A percentile compares a stretch with the other conserved stretches of the same genome.
These are phyloP conservation scores for Dictyostelium brefeldianum DNA, from an alignment of 78 protist genomes.

Conservation along the genomic window DNA sequence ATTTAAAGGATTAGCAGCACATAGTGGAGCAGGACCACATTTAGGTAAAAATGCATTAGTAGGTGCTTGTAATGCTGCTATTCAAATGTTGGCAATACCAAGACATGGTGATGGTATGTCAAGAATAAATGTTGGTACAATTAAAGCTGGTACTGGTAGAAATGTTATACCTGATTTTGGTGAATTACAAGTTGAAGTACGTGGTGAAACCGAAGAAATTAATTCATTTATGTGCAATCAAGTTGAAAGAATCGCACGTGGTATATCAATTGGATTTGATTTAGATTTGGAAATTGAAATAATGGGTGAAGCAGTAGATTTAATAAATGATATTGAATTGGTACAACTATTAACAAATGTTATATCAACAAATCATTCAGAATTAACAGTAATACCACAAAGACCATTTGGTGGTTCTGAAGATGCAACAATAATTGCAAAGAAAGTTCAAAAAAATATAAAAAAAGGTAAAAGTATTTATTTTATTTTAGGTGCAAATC, in stretches of 20 bases:
- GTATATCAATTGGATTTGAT: not conserved
- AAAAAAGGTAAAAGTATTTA: constrained; percentile 28
- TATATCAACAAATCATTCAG: not conserved
- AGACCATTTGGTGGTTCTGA: constrained; percentile 47
- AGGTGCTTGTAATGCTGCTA: constrained; percentile 36
- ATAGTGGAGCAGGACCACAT: constrained; percentile 41
- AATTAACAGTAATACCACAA: not conserved
- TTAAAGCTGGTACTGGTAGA: constrained; percentile 15
- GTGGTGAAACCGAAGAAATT: constrained; percentile 47
- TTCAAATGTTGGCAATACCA: constrained; percentile 26
- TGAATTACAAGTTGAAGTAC: constrained; percentile 29
- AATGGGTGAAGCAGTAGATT: constrained; percentile 50
- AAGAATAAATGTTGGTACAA: constrained; percentile 34
- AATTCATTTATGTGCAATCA: constrained; percentile 23
- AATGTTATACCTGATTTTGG: constrained; percentile 22
- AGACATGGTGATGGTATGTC: constrained; percentile 52
- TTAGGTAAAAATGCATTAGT: constrained; percentile 25
- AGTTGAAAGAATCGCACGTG: constrained; percentile 30
- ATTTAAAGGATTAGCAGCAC: constrained; percentile 17
- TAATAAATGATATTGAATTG: constrained; percentile 19
- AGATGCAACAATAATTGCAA: constrained; percentile 35
- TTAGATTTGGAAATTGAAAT: constrained; percentile 13
- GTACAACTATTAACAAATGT: not conserved
- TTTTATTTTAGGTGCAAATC: constrained; percentile 2
- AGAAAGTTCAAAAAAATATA: not conserved